These are phyloP conservation scores for Chrysanthemum lavandulifolium DNA, from an alignment of 129 eudicot genomes.

Conservation along the genomic window DNA sequence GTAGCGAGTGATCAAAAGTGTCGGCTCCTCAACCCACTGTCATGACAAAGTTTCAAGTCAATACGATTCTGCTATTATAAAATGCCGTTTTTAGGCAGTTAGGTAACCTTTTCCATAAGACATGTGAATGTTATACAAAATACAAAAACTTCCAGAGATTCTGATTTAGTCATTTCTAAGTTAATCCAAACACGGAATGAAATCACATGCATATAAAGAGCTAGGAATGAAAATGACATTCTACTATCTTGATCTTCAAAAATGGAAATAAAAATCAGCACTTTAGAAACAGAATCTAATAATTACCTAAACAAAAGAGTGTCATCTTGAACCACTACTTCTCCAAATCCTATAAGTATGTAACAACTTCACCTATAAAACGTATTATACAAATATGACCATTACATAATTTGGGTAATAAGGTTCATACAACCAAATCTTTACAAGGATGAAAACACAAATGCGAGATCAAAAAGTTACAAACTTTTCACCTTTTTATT, in stretches of 20 bases:
- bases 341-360: neutral
- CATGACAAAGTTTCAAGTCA: slow-evolving; percentile 35
- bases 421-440: neutral
- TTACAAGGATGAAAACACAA: neutral
- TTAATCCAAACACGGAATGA: slow-evolving; percentile 10
- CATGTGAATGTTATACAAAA: neutral
- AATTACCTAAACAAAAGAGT: no score
- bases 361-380: neutral
- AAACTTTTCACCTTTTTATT: neutral
- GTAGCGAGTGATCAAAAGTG: slow-evolving; percentile 82
- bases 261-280: neutral
- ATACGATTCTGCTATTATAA: slow-evolving; percentile 14
- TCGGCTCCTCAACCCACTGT: slow-evolving; percentile 99
- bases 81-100: slow-evolving; percentile 3
- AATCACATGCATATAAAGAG: slow-evolving; percentile 6
- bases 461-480: neutral
- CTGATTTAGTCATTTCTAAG: neutral
- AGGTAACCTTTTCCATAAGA: slow-evolving; percentile 7
- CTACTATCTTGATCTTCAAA: neutral
- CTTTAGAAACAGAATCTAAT: neutral
- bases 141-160: neutral
- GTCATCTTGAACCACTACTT: neutral
- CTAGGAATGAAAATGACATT: neutral
- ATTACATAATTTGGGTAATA: neutral
- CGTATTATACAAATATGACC: neutral